Evolutionary conservation across 2,329 filamentous ascomycete species (phyloP).

Genomic region (Alternaria gansuensis): DNA sequence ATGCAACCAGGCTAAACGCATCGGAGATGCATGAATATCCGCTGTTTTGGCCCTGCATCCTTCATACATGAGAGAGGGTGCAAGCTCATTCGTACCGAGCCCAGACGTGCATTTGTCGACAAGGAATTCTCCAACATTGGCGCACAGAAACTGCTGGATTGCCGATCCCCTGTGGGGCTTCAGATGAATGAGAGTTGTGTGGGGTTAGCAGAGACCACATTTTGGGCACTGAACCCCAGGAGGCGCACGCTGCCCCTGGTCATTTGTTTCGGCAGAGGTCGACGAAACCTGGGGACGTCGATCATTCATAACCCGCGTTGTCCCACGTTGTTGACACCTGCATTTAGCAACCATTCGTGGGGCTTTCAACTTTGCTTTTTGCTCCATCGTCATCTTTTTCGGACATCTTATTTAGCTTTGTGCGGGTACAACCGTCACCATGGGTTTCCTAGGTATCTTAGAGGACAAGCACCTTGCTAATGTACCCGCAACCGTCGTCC

Average conservation of each 20-base stretch:
- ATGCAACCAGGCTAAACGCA: constrained; percentile 10
- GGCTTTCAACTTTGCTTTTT: not conserved
- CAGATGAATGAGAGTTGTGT: constrained; percentile 15
- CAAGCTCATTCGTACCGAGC: constrained; percentile 2
- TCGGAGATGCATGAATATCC: constrained; percentile 6
- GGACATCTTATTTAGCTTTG: not conserved
- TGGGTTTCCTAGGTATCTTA: constrained; percentile 48
- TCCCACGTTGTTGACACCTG: constrained; percentile 6
- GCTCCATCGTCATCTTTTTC: not conserved
- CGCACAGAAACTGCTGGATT: constrained; percentile 10
- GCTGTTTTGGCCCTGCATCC: constrained; percentile 9
- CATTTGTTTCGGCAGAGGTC: constrained; percentile 6
- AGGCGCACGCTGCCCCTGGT: constrained; percentile 13
- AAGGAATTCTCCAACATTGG: constrained; percentile 24
- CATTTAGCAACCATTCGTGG: constrained; percentile 2
- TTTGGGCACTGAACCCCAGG: constrained; percentile 16
- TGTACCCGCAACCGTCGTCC: constrained; percentile 48
- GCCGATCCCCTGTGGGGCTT: constrained; percentile 28
- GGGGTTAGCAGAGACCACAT: constrained; percentile 24
- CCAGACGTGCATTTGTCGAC: constrained; percentile 6
- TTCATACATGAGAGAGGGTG: constrained; percentile 9
- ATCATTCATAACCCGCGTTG: constrained; percentile 22
- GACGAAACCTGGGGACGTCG: constrained; percentile 7
- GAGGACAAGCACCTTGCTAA: constrained; percentile 47
- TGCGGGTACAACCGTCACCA: constrained; percentile 20